Conservation (phyloP, 768 basidiomycete species). For the Naganishia kalamii region DNA sequence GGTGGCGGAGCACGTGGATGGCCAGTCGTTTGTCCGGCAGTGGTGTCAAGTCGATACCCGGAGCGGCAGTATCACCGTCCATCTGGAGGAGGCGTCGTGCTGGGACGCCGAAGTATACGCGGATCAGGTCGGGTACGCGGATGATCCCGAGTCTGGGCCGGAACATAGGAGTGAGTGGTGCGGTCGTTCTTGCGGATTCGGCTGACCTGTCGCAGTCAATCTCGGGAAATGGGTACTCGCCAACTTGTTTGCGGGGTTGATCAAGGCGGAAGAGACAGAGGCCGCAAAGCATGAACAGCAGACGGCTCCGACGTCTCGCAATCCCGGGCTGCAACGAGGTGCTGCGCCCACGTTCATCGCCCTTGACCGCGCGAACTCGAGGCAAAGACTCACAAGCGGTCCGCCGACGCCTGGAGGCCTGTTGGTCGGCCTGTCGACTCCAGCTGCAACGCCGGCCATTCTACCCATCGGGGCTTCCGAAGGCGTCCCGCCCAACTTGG, state of each 20-base stretch:
- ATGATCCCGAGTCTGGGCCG: conserved; percentile 61
- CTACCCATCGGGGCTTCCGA: conserved; percentile 46
- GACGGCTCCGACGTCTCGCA: conserved; percentile 20
- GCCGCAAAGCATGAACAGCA: conserved; percentile 24
- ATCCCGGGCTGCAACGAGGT: conserved; percentile 26
- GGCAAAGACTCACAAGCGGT: conserved; percentile 29
- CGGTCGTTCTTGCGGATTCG: conserved; percentile 14
- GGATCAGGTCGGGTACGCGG: conserved; percentile 72
- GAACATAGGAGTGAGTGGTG: conserved; percentile 67
- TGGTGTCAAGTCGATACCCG: conserved; percentile 90
- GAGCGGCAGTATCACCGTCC: conserved; percentile 77
- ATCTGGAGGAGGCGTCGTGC: conserved; percentile 68
- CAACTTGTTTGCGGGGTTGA: conserved; percentile 65
- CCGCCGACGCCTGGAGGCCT: conserved; percentile 42
- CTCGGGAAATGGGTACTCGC: conserved; percentile 84
- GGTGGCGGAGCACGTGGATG: conserved; percentile 86
- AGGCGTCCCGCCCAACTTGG: conserved; percentile 49
- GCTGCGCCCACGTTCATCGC: conserved; percentile 40
- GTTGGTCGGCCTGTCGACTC: conserved; percentile 57
- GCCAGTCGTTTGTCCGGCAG: conserved; percentile 73
- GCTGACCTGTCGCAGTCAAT: conserved; percentile 58
- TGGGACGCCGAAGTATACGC: conserved; percentile 95
- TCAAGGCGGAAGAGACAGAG: conserved; percentile 42
- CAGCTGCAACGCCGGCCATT: conserved; percentile 62
- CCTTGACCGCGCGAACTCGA: conserved; percentile 33